These are phyloP conservation scores for Colletotrichum coccodes DNA, from an alignment of 2,329 filamentous ascomycete genomes.

Conservation along the genomic window DNA sequence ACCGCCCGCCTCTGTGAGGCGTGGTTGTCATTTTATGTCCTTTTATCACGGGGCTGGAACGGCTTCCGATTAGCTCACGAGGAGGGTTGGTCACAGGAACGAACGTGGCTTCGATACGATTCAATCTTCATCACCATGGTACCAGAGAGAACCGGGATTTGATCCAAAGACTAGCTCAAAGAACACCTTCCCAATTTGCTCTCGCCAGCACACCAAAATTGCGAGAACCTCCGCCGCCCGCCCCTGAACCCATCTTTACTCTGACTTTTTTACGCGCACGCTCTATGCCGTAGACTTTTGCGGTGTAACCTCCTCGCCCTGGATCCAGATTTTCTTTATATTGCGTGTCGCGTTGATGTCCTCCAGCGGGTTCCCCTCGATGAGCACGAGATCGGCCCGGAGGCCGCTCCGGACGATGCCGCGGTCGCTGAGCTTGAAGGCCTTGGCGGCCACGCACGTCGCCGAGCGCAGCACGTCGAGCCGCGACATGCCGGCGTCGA, in stretches of 20 bases:
- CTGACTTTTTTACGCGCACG: too few relatives aligned
- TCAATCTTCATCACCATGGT: too few relatives aligned
- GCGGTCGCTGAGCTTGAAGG: conserved; percentile 39
- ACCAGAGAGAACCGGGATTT: not conserved
- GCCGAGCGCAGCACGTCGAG: conserved; percentile 36
- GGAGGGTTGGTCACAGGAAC: not conserved
- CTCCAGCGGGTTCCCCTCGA: conserved; percentile 40
- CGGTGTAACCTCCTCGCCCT: conserved; percentile 35
- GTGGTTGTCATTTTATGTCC: too few relatives aligned
- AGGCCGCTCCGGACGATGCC: conserved; percentile 37
- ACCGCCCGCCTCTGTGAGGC: not conserved
- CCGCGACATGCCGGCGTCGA: conserved; percentile 34
- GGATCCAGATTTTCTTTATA: conserved; percentile 41
- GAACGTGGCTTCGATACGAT: not conserved
- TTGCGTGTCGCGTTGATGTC: conserved; percentile 39
- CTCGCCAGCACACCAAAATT: not conserved
- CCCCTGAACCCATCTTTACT: not conserved
- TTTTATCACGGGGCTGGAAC: not conserved
- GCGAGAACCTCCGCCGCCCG: not conserved
- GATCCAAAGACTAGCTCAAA: too few relatives aligned
- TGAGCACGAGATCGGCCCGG: conserved; percentile 43
- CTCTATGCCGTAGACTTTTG: too few relatives aligned
- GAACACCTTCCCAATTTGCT: not conserved
- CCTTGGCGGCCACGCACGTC: conserved; percentile 33
- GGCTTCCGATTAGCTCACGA: too few relatives aligned